Percentiles rank a stretch among this genome's conserved stretches.
Conservation (phyloP, 345 rosid species). For the Populus alba region DNA sequence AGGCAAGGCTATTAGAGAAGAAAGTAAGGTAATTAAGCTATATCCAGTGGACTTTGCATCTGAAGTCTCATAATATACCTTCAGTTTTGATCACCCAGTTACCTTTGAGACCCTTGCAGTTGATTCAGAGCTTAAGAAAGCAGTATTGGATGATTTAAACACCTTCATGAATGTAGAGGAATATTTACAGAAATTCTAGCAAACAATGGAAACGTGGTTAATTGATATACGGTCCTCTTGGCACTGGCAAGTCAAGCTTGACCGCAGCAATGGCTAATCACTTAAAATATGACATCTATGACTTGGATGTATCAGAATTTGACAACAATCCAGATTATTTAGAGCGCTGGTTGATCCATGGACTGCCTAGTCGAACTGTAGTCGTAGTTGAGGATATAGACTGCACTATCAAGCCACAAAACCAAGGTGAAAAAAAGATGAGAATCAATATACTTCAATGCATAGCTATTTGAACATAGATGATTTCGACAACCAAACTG, state of each 20-base stretch:
- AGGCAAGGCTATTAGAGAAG: background rate
- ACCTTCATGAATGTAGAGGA: background rate
- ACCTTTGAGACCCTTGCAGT: constrained; percentile 1
- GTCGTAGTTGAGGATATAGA: constrained; percentile 34
- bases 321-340: constrained; percentile 1
- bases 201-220: constrained; percentile 11
- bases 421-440: constrained; percentile 10
- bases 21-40: background rate
- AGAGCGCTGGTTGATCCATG: constrained; percentile 10
- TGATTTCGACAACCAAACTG: too few relatives aligned
- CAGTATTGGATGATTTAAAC: background rate
- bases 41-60: background rate
- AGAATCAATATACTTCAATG: background rate
- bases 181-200: background rate
- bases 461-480: too few relatives aligned
- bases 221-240: constrained; percentile 12
- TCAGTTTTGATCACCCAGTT: background rate
- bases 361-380: constrained; percentile 21
- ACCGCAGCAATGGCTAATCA: constrained; percentile 7
- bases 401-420: constrained; percentile 20
- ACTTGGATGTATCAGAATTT: background rate
- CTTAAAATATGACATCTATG: constrained; percentile 2
- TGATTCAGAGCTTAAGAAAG: background rate
- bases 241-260: constrained; percentile 18
- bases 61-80: background rate